phyloP scores from a whole-genome alignment of 306 rosid genomes.

The Gynostemma pentaphyllum region DNA sequence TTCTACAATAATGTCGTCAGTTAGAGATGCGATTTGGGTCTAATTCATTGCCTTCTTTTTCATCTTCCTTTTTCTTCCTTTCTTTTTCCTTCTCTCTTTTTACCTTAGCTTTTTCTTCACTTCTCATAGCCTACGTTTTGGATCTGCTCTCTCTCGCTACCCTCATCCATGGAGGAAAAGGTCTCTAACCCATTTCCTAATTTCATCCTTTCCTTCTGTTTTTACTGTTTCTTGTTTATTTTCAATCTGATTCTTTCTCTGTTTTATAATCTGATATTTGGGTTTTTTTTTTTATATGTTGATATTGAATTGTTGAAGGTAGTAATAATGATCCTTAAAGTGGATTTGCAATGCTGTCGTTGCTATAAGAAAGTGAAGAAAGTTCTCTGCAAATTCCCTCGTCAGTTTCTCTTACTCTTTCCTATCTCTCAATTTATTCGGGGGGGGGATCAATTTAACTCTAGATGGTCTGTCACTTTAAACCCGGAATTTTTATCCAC shows the following conservation, averaged over 20 bases:
- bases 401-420: conserved; percentile 33
- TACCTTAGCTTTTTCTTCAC: conserved; percentile 20
- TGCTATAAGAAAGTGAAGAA: conserved; percentile 78
- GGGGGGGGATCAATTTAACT: too few species aligned
- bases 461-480: too few species aligned
- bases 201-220: background rate
- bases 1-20: too few species aligned
- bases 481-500: too few species aligned
- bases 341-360: conserved; percentile 52
- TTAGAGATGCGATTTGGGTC: background rate
- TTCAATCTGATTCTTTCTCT: background rate
- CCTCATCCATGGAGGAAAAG: conserved; percentile 5
- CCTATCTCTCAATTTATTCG: too few species aligned
- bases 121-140: background rate
- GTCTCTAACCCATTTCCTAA: background rate
- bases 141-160: background rate
- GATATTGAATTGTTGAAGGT: conserved; percentile 18
- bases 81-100: conserved; percentile 21
- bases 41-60: conserved; percentile 9
- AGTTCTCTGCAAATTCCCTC: conserved; percentile 54
- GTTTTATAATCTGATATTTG: background rate
- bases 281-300: background rate
- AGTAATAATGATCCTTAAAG: conserved; percentile 51
- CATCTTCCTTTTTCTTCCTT: conserved; percentile 16
- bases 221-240: background rate